Percentiles rank a stretch among this genome's conserved stretches.
Evolutionary conservation across 75 land plant species (phyloP).

Genomic region (Larix kaempferi): DNA sequence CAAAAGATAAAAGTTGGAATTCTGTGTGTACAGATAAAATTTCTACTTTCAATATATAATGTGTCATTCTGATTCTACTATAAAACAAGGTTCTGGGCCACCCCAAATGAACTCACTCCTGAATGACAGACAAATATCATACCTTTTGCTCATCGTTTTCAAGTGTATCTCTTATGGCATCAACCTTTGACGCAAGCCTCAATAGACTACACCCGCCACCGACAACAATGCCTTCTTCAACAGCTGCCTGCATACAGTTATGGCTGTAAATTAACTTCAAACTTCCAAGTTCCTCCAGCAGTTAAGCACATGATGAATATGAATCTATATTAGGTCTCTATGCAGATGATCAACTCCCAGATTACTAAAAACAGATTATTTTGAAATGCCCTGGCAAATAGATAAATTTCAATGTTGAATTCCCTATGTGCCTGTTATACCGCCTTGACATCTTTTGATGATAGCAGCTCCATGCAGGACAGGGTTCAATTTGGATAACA

Average conservation of each 20-base stretch:
- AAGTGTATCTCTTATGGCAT: slow-evolving; percentile 13
- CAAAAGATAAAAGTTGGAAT: not conserved
- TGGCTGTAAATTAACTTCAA: not conserved
- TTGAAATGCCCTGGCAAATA: too few relatives aligned
- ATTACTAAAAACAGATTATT: not conserved
- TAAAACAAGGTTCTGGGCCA: not conserved
- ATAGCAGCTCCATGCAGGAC: not conserved
- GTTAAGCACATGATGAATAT: not conserved
- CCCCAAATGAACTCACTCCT: not conserved
- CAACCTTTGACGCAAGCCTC: slow-evolving; percentile 66
- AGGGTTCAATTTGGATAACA: not conserved
- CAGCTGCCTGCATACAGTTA: slow-evolving; percentile 63
- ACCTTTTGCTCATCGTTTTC: slow-evolving; percentile 20
- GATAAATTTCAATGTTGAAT: too few relatives aligned
- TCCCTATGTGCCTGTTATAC: too few relatives aligned
- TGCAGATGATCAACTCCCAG: not conserved
- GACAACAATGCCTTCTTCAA: slow-evolving; percentile 94
- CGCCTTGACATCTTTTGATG: not conserved
- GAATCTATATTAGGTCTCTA: not conserved
- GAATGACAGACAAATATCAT: not conserved
- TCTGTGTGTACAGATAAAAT: not conserved
- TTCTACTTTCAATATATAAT: not conserved
- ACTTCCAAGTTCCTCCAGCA: not conserved
- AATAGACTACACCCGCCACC: slow-evolving; percentile 85
- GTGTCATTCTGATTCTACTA: not conserved